A percentile compares a stretch with the other conserved stretches of the same genome.
phyloP scores from a whole-genome alignment of 2,329 filamentous ascomycete genomes.

The Trichoderma lentiforme region DNA sequence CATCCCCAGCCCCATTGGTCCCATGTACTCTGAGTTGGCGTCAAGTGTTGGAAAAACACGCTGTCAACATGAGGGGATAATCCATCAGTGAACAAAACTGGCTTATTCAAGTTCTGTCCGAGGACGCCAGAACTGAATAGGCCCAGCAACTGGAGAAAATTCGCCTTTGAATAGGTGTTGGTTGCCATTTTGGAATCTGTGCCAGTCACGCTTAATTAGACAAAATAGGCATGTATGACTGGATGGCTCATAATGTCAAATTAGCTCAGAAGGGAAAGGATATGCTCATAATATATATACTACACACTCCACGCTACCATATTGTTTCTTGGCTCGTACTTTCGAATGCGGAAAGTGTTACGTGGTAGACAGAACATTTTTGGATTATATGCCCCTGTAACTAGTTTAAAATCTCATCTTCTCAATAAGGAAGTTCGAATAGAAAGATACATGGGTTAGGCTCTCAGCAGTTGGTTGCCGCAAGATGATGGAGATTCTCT shows the following conservation, averaged over 20 bases:
- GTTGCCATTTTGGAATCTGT: background rate
- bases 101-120: background rate
- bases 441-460: background rate
- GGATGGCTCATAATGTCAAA: background rate
- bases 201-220: background rate
- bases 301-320: background rate
- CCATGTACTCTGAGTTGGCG: background rate
- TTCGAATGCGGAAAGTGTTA: background rate
- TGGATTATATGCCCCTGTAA: background rate
- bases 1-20: background rate
- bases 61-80: background rate
- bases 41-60: background rate
- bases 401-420: background rate
- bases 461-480: background rate
- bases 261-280: background rate
- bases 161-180: background rate
- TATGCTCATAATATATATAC: background rate
- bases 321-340: background rate
- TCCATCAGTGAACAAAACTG: background rate
- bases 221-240: background rate
- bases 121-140: background rate
- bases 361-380: background rate
- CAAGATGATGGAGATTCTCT: background rate
- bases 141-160: background rate
- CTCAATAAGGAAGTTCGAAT: background rate